Evolutionary conservation across 176 grass and related monocot genomes (phyloP), one percentile per base, ranked within the genome.

Genomic region (Aegilops tauschii): DNA sequence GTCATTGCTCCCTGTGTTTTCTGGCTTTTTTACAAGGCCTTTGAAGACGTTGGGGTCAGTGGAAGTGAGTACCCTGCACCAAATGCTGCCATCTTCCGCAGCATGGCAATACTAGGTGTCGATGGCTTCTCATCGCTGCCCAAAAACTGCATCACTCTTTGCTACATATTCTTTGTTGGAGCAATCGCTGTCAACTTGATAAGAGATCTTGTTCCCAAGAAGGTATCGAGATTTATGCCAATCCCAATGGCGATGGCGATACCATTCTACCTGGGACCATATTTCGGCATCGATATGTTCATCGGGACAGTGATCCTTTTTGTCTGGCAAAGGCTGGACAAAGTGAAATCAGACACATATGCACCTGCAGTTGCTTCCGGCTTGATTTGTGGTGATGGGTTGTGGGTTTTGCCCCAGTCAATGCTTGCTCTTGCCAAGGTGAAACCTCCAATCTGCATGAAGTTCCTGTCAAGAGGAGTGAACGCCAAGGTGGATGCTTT

Each of bases 371-470:
- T 61, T n/a, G 49, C 84, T 61, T 86, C 76, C 4, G 84, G 84
- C 64, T 14, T 86, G 75, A 86, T 86, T 6, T 86, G 84, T 14
- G 84, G 84, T 12, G 64, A 70, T 44, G 84, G 84, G 21, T 59
- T 79, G 31, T 86, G 64, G 84, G 11, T 31, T n/a, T 6, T 86
- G 32, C 84, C 84, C 13, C 64, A 70, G 49, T 86, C 76, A 3
- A 65, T 86, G 17, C 84, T 86, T 69, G 32, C 75, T 79, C 64
- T 86, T 61, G 84, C 84, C 64, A 79, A 79, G 17, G 76, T 86
- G 84, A 86, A 86, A 1, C 75, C 84, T 69, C 84, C 84, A n/a
- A 86, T 86, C 16, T 86, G 47, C 32, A 86, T 79, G 75, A 86
- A 79, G 49, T 86, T 86, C 69, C 49, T 86, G 23, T 86, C 75